phyloP scores from a whole-genome alignment of 2,329 filamentous ascomycete genomes.

The Knufia fluminis region DNA sequence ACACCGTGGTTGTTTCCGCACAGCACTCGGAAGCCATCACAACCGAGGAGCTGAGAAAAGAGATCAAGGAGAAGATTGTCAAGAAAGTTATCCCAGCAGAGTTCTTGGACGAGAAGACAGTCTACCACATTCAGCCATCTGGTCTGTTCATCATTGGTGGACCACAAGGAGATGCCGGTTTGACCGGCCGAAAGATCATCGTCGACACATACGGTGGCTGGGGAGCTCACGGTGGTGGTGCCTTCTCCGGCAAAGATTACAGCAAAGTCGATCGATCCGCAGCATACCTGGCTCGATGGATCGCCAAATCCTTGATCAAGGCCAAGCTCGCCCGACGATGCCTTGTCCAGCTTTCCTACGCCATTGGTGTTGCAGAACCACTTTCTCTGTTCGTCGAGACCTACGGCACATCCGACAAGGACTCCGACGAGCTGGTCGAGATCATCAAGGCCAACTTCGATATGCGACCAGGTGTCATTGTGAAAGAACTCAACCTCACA shows the following conservation, averaged over 20 bases:
- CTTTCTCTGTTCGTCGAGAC: constrained; percentile 96
- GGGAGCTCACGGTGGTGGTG: constrained; percentile 99
- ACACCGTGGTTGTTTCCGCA: constrained; percentile 94
- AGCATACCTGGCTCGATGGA: constrained; percentile 95
- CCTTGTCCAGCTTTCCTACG: constrained; percentile 97
- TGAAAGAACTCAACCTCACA: constrained; percentile 88
- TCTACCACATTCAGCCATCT: constrained; percentile 98
- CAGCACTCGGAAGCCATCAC: constrained; percentile 84
- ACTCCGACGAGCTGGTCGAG: constrained; percentile 83
- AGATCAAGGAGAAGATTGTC: constrained; percentile 96
- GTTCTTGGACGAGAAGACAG: constrained; percentile 83
- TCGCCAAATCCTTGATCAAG: constrained; percentile 93
- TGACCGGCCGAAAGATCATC: constrained; percentile 98
- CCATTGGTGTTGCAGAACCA: constrained; percentile 96
- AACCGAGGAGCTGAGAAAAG: constrained; percentile 85
- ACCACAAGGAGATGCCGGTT: constrained; percentile 95
- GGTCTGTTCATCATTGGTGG: constrained; percentile 98
- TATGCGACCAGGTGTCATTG: constrained; percentile 94
- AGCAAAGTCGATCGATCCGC: constrained; percentile 99
- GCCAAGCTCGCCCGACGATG: constrained; percentile 83
- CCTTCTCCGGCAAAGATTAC: constrained; percentile 99
- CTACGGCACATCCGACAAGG: constrained; percentile 87
- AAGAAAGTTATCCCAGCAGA: constrained; percentile 86
- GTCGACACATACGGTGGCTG: constrained; percentile 99
- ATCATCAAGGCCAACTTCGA: constrained; percentile 97